Evolutionary conservation across 331 rosid species (phyloP).

Genomic region (Rosa hybrid): DNA sequence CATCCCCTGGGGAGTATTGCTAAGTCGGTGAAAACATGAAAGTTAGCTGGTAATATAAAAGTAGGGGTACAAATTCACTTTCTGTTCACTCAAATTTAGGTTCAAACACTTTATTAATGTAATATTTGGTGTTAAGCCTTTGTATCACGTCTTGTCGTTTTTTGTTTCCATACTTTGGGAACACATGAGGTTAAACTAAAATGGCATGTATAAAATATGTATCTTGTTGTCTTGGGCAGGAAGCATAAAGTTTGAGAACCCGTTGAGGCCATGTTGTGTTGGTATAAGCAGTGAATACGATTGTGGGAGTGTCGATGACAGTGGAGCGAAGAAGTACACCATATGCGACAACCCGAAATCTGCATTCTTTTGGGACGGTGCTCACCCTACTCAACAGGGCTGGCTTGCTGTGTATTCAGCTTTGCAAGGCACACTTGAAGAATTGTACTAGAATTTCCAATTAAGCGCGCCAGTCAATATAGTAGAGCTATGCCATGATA

Average conservation of each 20-base stretch:
- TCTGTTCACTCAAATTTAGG: too few relatives aligned
- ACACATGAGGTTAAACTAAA: neutral
- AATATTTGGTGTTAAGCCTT: neutral
- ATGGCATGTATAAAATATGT: neutral
- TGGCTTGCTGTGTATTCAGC: slow-evolving; percentile 71
- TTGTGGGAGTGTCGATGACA: slow-evolving; percentile 57
- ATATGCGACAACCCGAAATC: slow-evolving; percentile 53
- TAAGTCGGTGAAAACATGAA: too few relatives aligned
- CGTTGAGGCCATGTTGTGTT: slow-evolving; percentile 61
- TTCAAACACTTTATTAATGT: neutral
- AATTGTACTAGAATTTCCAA: slow-evolving; percentile 13
- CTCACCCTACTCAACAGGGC: slow-evolving; percentile 75
- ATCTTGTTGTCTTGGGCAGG: slow-evolving; percentile 15
- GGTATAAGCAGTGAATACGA: slow-evolving; percentile 45
- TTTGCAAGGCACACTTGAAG: slow-evolving; percentile 33
- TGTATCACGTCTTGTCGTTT: neutral
- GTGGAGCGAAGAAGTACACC: slow-evolving; percentile 42
- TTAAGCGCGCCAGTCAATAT: neutral
- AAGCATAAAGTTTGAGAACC: slow-evolving; percentile 35
- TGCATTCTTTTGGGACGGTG: slow-evolving; percentile 80
- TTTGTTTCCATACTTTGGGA: neutral
- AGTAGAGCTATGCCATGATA: neutral
- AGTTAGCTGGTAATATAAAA: too few relatives aligned
- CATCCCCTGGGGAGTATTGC: neutral
- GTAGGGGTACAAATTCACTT: too few relatives aligned